Base-by-base conservation (phyloP, 306 rosid species). In the Pyrus bretschneideri region DNA sequence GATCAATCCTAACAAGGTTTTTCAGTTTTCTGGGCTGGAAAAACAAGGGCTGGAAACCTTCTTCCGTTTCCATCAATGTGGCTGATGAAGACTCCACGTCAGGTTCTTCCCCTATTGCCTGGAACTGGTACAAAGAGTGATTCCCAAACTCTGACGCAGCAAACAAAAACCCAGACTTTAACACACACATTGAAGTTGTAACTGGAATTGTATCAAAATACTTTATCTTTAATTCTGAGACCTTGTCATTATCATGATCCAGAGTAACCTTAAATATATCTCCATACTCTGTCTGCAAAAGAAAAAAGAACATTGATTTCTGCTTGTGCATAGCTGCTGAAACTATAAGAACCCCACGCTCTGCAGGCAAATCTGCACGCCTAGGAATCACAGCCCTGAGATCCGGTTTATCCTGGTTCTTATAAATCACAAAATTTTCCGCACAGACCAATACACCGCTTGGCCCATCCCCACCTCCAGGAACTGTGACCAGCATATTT, bases 371-470 rank as follows among this genome's bases (percentile, higher is more conserved):
- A 76, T 95, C 99, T 0, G 64, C 79, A 52, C 97, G 96, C 30
- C 99, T 71, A 0, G 99, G 99, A 84, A 95, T 90, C 77, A 92
- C 97, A 68, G 97, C 99, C 83, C 99, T 85, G 70, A 95, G 87
- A 61, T 95, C 97, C 0, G 82, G 91, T 65, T 91, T 96, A 0
- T 97, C 99, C 81, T 89, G 97, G 78, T 95, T 95, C 89, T 95
- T 95, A 78, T 95, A 95, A 76, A 95, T 92, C 69, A 95, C 99
- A 82, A 90, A 92, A 81, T 95, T 92, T 44, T 95, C 99, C 0
- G 99, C 99, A 76, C 99, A 95, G 55, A 95, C 96, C 69, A 95
- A 87, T 64, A 95, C 99, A 9, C 99, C 99, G 65, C 99, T 90
- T 0, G 99, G 99, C 19, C 99, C 99, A 76, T 95, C 99, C 3